Evolutionary conservation across 345 rosid species (phyloP).

Genomic region (Rhizophora apiculata): DNA sequence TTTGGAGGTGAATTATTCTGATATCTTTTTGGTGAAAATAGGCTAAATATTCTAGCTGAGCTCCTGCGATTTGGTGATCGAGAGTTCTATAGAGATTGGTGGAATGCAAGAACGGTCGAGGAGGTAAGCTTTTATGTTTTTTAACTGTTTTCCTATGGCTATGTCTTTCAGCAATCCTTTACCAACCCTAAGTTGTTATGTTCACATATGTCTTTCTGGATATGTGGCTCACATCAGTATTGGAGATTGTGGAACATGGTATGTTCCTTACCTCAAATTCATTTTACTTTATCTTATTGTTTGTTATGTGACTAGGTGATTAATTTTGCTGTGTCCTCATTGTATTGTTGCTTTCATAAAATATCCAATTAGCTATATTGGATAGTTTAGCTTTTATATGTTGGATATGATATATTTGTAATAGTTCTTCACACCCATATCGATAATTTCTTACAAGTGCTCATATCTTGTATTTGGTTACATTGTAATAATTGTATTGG

Average conservation of each 20-base stretch:
- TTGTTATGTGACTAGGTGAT: background rate
- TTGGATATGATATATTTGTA: background rate
- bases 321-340: background rate
- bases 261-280: slow-evolving; percentile 33
- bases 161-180: slow-evolving; percentile 15
- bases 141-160: slow-evolving; percentile 7
- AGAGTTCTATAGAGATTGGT: slow-evolving; percentile 98
- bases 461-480: no score
- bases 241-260: slow-evolving; percentile 99
- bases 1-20: slow-evolving; percentile 6
- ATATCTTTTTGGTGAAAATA: slow-evolving; percentile 22
- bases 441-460: background rate
- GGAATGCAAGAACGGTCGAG: slow-evolving; percentile 96
- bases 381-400: background rate
- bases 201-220: slow-evolving; percentile 10
- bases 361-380: background rate
- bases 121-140: slow-evolving; percentile 53
- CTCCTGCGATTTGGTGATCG: slow-evolving; percentile 95
- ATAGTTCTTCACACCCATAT: no score
- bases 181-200: slow-evolving; percentile 13
- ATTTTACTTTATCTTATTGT: background rate
- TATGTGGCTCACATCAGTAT: slow-evolving; percentile 57
- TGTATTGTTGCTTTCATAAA: no score
- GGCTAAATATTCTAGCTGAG: slow-evolving; percentile 98
- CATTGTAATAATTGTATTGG: background rate